Evolutionary conservation across 2,329 filamentous ascomycete species (phyloP).

Genomic region (Reticulascus tulasneorum): DNA sequence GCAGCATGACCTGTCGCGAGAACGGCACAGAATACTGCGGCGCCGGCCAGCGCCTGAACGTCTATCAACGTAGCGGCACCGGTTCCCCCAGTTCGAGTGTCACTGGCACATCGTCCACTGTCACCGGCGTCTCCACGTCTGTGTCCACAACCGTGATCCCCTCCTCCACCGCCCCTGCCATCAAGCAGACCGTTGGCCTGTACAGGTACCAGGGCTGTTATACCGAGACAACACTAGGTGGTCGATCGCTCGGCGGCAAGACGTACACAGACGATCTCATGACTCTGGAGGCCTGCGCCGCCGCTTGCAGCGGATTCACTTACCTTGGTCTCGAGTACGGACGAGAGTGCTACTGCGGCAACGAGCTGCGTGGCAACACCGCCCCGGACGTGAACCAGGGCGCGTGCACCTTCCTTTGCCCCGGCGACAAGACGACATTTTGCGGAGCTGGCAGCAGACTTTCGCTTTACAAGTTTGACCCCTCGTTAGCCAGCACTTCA

Average conservation of each 20-base stretch:
- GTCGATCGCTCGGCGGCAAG: constrained; percentile 39
- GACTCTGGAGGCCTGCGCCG: constrained; percentile 45
- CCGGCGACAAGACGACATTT: constrained; percentile 18
- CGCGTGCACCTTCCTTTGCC: constrained; percentile 22
- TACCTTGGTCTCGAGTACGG: constrained; percentile 51
- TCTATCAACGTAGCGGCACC: constrained; percentile 22
- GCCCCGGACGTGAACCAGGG: constrained; percentile 13
- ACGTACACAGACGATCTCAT: constrained; percentile 42
- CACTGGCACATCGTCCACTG: background rate
- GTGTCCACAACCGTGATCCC: background rate
- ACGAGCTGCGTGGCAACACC: constrained; percentile 20
- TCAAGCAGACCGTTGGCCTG: constrained; percentile 16
- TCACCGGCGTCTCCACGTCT: constrained; percentile 4
- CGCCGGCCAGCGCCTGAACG: constrained; percentile 27
- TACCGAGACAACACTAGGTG: constrained; percentile 32
- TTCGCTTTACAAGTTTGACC: constrained; percentile 5
- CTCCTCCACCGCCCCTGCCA: constrained; percentile 19
- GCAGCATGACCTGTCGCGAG: constrained; percentile 28
- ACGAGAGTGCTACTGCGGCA: constrained; percentile 49
- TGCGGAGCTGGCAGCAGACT: constrained; percentile 19
- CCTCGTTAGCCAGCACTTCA: too few relatives aligned
- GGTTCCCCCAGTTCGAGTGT: background rate
- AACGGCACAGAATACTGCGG: constrained; percentile 32
- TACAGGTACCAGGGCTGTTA: constrained; percentile 31
- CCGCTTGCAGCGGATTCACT: constrained; percentile 40